Conservation (phyloP, 1,139 yeast genomes). For the Suhomyces bribrorum region DNA sequence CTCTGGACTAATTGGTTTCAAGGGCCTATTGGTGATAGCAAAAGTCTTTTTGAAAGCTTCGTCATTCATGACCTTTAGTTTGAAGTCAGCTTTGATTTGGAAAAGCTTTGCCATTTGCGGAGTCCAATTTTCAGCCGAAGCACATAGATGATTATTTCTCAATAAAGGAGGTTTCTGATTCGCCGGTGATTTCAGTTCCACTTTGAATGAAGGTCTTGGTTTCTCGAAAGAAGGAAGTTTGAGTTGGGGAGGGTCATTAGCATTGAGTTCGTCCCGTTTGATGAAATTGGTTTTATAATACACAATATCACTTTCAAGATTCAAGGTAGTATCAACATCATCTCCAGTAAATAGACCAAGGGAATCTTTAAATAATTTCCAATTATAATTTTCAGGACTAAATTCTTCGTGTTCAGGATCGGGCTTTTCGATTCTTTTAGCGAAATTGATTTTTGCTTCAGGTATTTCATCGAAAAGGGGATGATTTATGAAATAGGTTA, state of each 20-base stretch:
- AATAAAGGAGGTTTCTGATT: conserved; percentile 3
- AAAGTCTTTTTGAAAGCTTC: conserved; percentile 40
- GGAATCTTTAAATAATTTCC: conserved; percentile 41
- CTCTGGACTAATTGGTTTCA: conserved; percentile 43
- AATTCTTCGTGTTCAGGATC: conserved; percentile 7
- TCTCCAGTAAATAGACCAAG: conserved; percentile 31
- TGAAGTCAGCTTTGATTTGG: conserved; percentile 27
- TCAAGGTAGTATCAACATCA: conserved; percentile 34
- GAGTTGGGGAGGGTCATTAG: conserved; percentile 9
- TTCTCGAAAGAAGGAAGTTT: conserved; percentile 16
- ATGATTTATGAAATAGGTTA: conserved; percentile 45
- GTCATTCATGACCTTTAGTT: conserved; percentile 39
- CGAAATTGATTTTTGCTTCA: conserved; percentile 41
- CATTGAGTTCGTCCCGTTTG: conserved; percentile 36
- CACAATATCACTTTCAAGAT: conserved; percentile 46
- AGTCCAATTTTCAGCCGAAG: conserved; percentile 43
- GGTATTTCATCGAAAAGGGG: conserved; percentile 52
- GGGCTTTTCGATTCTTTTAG: conserved; percentile 23
- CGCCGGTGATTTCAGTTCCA: conserved; percentile 12
- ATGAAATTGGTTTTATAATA: conserved; percentile 50
- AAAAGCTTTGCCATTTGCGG: conserved; percentile 29
- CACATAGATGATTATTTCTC: conserved; percentile 33
- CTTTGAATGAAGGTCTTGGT: conserved; percentile 34
- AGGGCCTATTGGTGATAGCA: conserved; percentile 34
- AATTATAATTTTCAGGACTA: conserved; percentile 25